Evolutionary conservation across 139 green algal genomes (phyloP).

Genomic region (Haematococcus sp.): DNA sequence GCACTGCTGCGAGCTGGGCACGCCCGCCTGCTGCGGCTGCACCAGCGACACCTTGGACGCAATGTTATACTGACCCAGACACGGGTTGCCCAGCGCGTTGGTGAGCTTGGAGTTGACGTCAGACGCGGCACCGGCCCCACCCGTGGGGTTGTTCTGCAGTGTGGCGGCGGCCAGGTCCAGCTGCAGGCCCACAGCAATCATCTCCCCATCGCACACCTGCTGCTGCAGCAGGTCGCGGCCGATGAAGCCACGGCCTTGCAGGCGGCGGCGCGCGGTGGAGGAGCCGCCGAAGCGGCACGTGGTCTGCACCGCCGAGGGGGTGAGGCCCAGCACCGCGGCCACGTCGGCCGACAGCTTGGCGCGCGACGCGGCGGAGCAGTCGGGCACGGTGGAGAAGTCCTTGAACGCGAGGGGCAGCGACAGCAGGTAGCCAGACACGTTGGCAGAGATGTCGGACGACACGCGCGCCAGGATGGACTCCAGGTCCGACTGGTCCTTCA

Average conservation of each 20-base stretch:
- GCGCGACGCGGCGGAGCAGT: neutral
- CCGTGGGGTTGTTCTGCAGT: neutral
- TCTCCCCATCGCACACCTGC: constrained; percentile 7
- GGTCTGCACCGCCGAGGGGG: neutral
- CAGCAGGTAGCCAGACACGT: constrained; percentile 14
- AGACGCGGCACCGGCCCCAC: too few species aligned
- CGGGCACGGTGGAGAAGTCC: neutral
- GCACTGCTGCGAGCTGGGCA: too few species aligned
- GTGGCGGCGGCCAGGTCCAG: neutral
- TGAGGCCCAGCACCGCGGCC: neutral
- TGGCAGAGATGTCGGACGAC: neutral
- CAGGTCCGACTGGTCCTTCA: constrained; percentile 6
- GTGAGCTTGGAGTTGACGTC: too few species aligned
- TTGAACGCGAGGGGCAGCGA: constrained; percentile 6
- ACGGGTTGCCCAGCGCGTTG: too few species aligned
- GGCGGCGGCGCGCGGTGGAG: neutral
- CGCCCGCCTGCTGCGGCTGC: too few species aligned
- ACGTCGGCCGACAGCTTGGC: neutral
- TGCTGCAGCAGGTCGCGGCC: neutral
- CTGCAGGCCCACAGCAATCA: neutral
- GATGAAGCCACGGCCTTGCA: neutral
- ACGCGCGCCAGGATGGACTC: neutral
- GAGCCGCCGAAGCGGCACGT: neutral
- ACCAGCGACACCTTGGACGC: too few species aligned
- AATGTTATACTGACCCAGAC: too few species aligned